Percentiles rank a stretch among this genome's conserved stretches.
Evolutionary conservation across 768 basidiomycete species (phyloP).

Genomic region (Chalciporus chontae): DNA sequence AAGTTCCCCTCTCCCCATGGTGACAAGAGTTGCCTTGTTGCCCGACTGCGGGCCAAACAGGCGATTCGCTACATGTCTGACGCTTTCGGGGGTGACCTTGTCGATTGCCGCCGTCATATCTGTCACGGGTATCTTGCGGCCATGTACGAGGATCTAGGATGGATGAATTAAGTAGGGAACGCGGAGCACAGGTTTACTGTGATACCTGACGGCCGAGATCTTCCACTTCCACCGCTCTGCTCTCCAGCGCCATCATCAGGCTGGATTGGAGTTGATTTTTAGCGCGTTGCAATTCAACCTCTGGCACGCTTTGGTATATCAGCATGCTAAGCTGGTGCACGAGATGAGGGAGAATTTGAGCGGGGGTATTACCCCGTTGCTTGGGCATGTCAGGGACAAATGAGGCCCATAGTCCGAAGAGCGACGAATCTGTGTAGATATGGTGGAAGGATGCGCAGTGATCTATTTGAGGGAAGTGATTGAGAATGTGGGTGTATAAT

Average conservation of each 20-base stretch:
- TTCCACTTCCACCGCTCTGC: slow-evolving; percentile 78
- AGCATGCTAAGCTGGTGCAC: slow-evolving; percentile 84
- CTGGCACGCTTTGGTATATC: slow-evolving; percentile 63
- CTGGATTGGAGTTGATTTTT: slow-evolving; percentile 94
- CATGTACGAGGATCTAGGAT: slow-evolving; percentile 74
- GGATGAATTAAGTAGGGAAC: slow-evolving; percentile 1
- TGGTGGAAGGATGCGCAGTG: slow-evolving; percentile 97
- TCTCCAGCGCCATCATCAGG: slow-evolving; percentile 93
- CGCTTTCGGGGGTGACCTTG: slow-evolving; percentile 61
- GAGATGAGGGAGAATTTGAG: slow-evolving; percentile 77
- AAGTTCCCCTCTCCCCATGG: slow-evolving; percentile 79
- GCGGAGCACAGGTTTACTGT: background rate
- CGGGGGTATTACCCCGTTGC: slow-evolving; percentile 56
- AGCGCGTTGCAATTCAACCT: slow-evolving; percentile 74
- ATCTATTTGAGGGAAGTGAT: slow-evolving; percentile 90
- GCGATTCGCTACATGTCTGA: slow-evolving; percentile 72
- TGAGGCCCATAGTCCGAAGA: slow-evolving; percentile 89
- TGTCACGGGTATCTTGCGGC: slow-evolving; percentile 77
- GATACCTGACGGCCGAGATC: slow-evolving; percentile 86
- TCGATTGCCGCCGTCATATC: slow-evolving; percentile 92
- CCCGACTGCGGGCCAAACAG: slow-evolving; percentile 65
- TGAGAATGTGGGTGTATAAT: slow-evolving; percentile 92
- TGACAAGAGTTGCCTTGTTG: slow-evolving; percentile 73
- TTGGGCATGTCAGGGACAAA: slow-evolving; percentile 66
- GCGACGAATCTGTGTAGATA: slow-evolving; percentile 90